Evolutionary conservation across 2,329 filamentous ascomycete genomes (phyloP).

Genomic region (Aspergillus unguis): DNA sequence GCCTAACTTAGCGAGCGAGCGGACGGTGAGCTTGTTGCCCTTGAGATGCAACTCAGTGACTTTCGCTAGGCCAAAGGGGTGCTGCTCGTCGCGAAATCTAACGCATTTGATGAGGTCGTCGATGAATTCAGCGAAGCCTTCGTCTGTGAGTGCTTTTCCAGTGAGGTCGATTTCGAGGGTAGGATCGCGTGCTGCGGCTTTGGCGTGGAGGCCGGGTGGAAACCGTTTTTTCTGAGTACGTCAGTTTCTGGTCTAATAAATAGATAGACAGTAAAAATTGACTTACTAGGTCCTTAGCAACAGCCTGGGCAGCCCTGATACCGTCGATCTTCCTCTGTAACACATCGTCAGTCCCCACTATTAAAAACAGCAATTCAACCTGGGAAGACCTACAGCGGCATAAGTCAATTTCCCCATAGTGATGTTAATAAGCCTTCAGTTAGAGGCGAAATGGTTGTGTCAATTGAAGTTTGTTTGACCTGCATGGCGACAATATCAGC

Average conservation of each 20-base stretch:
- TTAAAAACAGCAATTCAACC: not conserved
- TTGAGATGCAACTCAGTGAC: conserved; percentile 48
- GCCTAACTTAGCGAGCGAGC: conserved; percentile 41
- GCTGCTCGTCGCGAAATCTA: conserved; percentile 28
- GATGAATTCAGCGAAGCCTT: conserved; percentile 44
- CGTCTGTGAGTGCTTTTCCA: conserved; percentile 46
- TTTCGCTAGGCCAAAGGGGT: conserved; percentile 30
- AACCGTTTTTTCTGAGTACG: conserved; percentile 34
- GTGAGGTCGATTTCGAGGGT: conserved; percentile 46
- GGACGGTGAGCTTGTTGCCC: conserved; percentile 44
- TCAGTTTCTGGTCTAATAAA: not conserved
- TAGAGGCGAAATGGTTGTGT: too few species aligned
- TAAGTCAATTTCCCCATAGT: conserved; percentile 42
- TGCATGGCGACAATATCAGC: conserved; percentile 1
- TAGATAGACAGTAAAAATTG: not conserved
- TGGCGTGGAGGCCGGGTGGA: conserved; percentile 26
- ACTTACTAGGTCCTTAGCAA: conserved; percentile 44
- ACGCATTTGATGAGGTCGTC: conserved; percentile 43
- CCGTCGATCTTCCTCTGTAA: conserved; percentile 45
- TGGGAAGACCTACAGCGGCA: conserved; percentile 32
- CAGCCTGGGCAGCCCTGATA: conserved; percentile 44
- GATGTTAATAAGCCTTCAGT: not conserved
- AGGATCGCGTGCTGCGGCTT: conserved; percentile 31
- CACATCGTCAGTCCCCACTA: conserved; percentile 15
- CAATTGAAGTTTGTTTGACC: not conserved